Percentiles rank a stretch among this genome's conserved stretches.
Conservation (phyloP, 31 red algal species). For the Asparagopsis taxiformis region DNA sequence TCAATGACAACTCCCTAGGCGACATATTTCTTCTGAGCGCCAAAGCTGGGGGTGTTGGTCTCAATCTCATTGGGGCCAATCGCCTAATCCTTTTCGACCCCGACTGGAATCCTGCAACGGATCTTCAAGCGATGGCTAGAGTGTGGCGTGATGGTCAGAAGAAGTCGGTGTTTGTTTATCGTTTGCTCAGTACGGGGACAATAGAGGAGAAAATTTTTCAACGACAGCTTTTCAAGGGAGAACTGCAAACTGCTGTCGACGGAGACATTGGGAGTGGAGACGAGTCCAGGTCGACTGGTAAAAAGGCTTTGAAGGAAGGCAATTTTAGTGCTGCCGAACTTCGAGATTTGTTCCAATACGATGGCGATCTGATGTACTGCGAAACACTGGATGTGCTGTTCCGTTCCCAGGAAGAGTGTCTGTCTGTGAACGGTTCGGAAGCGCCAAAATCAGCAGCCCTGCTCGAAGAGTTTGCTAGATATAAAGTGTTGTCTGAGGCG, state of each 20-base stretch:
- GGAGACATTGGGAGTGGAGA: not conserved
- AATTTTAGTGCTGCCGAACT: constrained; percentile 81
- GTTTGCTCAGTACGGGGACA: constrained; percentile 83
- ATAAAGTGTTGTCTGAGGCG: constrained; percentile 24
- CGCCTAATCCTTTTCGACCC: constrained; percentile 95
- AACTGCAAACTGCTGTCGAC: constrained; percentile 65
- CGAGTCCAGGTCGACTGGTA: not conserved
- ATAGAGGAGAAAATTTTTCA: constrained; percentile 98
- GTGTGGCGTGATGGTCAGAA: constrained; percentile 95
- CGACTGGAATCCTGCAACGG: constrained; percentile 97
- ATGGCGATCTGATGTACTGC: constrained; percentile 37
- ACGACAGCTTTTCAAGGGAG: constrained; percentile 85
- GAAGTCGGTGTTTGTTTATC: constrained; percentile 84
- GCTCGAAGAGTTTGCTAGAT: constrained; percentile 28
- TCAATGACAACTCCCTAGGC: constrained; percentile 60
- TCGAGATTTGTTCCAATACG: constrained; percentile 75
- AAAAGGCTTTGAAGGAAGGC: constrained; percentile 36
- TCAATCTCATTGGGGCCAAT: constrained; percentile 95
- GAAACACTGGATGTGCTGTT: constrained; percentile 71
- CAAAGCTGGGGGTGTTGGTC: constrained; percentile 91
- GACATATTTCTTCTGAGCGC: constrained; percentile 89
- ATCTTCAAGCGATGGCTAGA: constrained; percentile 91
- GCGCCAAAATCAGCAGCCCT: not conserved
- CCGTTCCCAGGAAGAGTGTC: constrained; percentile 35
- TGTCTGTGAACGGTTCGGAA: not conserved